Evolutionary conservation across 73 alveolate genomes (phyloP).

Genomic region (Effrenium voratum): DNA sequence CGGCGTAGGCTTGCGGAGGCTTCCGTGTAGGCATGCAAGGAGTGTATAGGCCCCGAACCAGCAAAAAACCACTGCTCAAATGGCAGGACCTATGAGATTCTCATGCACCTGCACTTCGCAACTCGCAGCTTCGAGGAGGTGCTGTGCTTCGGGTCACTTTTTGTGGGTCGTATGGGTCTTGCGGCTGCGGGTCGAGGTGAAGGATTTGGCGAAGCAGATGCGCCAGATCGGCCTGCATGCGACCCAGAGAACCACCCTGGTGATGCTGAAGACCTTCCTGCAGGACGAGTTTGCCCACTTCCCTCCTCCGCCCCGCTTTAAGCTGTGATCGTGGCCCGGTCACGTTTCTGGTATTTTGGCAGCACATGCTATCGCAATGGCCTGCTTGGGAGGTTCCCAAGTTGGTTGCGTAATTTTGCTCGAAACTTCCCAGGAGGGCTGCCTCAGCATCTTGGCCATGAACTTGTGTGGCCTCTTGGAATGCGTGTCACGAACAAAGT

Average conservation of each 20-base stretch:
- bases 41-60: too few relatives aligned
- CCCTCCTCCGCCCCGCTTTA: background rate
- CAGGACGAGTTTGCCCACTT: background rate
- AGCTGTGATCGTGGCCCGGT: background rate
- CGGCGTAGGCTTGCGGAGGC: too few relatives aligned
- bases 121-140: conserved; percentile 87
- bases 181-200: background rate
- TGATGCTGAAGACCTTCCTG: conserved; percentile 74
- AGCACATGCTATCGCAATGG: background rate
- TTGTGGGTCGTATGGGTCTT: background rate
- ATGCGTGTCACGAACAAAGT: too few relatives aligned
- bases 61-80: too few relatives aligned
- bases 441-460: conserved; percentile 52
- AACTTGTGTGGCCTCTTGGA: background rate
- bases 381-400: background rate
- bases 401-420: background rate
- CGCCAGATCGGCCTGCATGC: conserved; percentile 28
- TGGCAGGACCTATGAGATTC: conserved; percentile 73
- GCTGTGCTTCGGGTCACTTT: background rate
- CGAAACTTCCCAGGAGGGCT: conserved; percentile 84
- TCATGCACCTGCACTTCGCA: conserved; percentile 80
- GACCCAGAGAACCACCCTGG: conserved; percentile 55
- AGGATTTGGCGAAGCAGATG: conserved; percentile 54
- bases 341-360: background rate
- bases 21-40: background rate